These are phyloP conservation scores for Mycotypha africana DNA, from an alignment of 371 early-diverging fungal species.

Conservation along the genomic window DNA sequence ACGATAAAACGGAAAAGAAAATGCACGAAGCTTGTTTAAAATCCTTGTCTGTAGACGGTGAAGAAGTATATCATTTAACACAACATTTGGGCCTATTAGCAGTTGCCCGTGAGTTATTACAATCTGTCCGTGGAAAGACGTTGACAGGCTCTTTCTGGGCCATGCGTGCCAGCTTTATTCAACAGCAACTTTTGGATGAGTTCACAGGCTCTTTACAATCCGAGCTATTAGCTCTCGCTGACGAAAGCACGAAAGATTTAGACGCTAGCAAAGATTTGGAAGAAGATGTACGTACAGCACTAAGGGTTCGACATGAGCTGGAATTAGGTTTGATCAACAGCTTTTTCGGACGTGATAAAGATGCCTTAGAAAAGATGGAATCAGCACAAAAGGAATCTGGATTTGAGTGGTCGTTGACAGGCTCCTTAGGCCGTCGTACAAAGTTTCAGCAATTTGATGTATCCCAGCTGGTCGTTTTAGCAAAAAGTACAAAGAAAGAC, in stretches of 20 bases:
- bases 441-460: conserved; percentile 87
- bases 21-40: conserved; percentile 33
- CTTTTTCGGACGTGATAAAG: conserved; percentile 68
- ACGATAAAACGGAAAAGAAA: conserved; percentile 12
- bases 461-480: conserved; percentile 86
- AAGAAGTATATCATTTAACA: conserved; percentile 79
- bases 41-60: conserved; percentile 71
- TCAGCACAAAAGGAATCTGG: conserved; percentile 76
- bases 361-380: conserved; percentile 61
- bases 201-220: conserved; percentile 65
- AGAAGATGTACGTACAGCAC: conserved; percentile 13
- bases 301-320: conserved; percentile 63
- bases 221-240: conserved; percentile 33
- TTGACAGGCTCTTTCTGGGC: conserved; percentile 69
- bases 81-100: conserved; percentile 63
- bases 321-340: conserved; percentile 76
- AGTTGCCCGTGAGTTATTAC: conserved; percentile 60
- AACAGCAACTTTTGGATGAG: conserved; percentile 85
- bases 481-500: conserved; percentile 64
- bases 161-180: conserved; percentile 64
- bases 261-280: conserved; percentile 3
- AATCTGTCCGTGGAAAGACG: conserved; percentile 22
- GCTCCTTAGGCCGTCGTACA: conserved; percentile 88
- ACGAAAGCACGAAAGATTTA: conserved; percentile 18
- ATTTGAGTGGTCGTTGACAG: conserved; percentile 80